phyloP scores from a whole-genome alignment of 163 green algal genomes.

The Prototheca wickerhamii region DNA sequence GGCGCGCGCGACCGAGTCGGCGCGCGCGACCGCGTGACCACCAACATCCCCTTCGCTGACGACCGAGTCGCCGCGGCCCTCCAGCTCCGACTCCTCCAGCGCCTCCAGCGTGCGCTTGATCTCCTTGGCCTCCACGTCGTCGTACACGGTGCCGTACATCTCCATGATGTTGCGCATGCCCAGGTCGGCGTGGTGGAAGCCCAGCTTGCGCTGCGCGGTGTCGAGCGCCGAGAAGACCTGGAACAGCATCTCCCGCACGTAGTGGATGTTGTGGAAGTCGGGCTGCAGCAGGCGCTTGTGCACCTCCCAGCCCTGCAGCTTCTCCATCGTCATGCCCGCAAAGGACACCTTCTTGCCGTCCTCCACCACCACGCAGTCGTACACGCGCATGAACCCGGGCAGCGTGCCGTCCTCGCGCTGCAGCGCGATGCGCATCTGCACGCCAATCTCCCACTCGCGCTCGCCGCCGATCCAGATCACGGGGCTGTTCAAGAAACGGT shows the following conservation, averaged over 20 bases:
- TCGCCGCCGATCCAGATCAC: constrained; percentile 22
- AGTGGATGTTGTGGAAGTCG: constrained; percentile 46
- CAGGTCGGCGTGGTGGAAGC: constrained; percentile 45
- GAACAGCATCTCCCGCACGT: constrained; percentile 40
- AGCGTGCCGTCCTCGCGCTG: constrained; percentile 17
- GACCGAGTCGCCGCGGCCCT: not conserved
- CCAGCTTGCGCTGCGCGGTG: constrained; percentile 27
- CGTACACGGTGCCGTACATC: constrained; percentile 12
- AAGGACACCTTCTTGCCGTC: constrained; percentile 6
- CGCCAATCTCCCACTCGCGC: constrained; percentile 23
- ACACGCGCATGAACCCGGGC: constrained; percentile 36
- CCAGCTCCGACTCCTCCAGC: too few relatives aligned
- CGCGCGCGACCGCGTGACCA: too few relatives aligned
- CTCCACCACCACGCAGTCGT: constrained; percentile 26
- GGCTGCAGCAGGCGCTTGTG: constrained; percentile 22
- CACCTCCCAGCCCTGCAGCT: constrained; percentile 35
- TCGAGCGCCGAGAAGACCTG: constrained; percentile 38
- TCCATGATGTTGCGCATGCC: constrained; percentile 49
- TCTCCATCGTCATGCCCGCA: constrained; percentile 46
- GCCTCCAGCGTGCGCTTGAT: too few relatives aligned
- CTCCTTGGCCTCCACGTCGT: not conserved
- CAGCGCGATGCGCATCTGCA: constrained; percentile 27
- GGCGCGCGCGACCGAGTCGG: not conserved
- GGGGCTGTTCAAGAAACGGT: constrained; percentile 23
- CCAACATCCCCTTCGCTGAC: too few relatives aligned